Base-by-base conservation (phyloP, 495 filamentous ascomycete genomes). In the Delitschia confertaspora region DNA sequence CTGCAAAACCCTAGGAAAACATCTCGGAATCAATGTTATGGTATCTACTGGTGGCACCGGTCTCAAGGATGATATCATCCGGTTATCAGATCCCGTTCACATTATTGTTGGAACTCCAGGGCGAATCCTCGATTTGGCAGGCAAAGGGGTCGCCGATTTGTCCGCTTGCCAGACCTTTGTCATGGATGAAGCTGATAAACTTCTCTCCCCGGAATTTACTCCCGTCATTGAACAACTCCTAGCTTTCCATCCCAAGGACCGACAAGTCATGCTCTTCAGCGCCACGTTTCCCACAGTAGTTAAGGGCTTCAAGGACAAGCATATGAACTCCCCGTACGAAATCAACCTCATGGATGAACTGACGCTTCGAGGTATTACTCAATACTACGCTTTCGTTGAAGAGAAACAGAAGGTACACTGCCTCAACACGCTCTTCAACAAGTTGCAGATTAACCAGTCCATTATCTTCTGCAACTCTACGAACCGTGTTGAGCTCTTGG, bases 381-480 rank as follows among this genome's bases (percentile, higher is more conserved):
- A 99, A 56, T 99, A 95, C 65, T 99, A 99, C 58, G 91, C 91
- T 13, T 99, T 95, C 51, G 91, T 99, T 36, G 91, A 96, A 63
- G 91, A 99, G 68, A 95, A 94, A 68, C 87, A 95, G 62, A 99
- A 99, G 66, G 93, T 99, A 6, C 93, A 96, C 67, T 99, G 91
- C 62, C 69, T 99, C 27, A 99, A 99, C 67, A 99, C 91, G 1
- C 79, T 99, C 29, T 99, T 99, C 72, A 93, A 85, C 39, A 95
- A 95, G 67, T 78, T 99, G 9, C 91, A 96, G 65, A 99, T 99
- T 67, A 99, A 99, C 64, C 91, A 99, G 70, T 96, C 93, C 36
- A 99, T 99, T 68, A 99, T 99, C 58, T 99, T 99, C 69, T 99
- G 91, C 72, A 99, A 99, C 62, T 96, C 93, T 29, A 96, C 91